Conservation (phyloP, 2,329 filamentous ascomycete species). For the Dactylonectria estremocensis region DNA sequence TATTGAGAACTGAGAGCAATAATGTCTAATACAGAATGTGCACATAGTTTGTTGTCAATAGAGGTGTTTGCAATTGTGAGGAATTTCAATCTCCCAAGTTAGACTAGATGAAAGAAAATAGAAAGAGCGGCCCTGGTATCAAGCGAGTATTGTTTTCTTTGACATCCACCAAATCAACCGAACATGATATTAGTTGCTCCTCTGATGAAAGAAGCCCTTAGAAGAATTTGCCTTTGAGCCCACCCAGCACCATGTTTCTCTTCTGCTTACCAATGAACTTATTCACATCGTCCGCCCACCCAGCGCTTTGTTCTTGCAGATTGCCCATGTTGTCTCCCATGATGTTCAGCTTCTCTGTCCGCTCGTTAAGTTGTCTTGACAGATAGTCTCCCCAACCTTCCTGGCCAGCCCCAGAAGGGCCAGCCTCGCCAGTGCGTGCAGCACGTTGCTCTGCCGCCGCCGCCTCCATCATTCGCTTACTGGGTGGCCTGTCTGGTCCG, state of each 20-base stretch:
- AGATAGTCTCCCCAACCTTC: conserved; percentile 87
- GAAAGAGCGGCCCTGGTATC: not conserved
- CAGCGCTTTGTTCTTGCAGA: conserved; percentile 83
- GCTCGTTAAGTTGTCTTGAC: conserved; percentile 87
- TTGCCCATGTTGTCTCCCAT: conserved; percentile 89
- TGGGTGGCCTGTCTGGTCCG: conserved; percentile 88
- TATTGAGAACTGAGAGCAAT: not conserved
- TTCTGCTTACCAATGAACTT: conserved; percentile 93
- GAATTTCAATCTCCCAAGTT: not conserved
- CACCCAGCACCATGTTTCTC: conserved; percentile 83
- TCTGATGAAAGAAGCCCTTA: conserved; percentile 31
- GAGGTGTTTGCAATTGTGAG: not conserved
- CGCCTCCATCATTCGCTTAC: conserved; percentile 89
- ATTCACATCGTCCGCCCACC: conserved; percentile 89
- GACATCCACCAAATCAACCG: not conserved
- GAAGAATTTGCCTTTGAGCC: conserved; percentile 73
- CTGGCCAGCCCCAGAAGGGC: conserved; percentile 53
- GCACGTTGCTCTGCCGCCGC: conserved; percentile 81
- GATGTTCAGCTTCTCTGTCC: conserved; percentile 88
- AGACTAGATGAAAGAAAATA: not conserved
- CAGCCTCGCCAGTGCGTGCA: conserved; percentile 55
- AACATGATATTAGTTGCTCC: not conserved
- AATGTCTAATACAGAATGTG: not conserved
- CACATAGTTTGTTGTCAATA: not conserved
- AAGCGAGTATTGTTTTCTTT: not conserved